A percentile compares a stretch with the other conserved stretches of the same genome.
Conservation (phyloP, 768 basidiomycete species). For the Chalciporus sphaerocephalus region DNA sequence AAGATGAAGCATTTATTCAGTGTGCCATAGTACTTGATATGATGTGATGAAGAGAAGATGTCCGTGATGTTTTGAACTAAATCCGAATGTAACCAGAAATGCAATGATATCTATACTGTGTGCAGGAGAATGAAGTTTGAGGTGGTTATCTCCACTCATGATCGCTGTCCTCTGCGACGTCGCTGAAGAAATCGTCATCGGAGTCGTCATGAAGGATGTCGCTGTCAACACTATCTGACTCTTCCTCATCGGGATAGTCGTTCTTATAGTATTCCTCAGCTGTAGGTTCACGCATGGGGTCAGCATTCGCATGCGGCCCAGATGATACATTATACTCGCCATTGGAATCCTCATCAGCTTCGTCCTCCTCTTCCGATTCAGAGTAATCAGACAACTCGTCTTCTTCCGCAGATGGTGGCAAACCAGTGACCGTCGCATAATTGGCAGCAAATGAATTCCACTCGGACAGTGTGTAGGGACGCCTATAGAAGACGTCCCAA, state of each 20-base stretch:
- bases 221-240: slow-evolving; percentile 39
- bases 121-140: not conserved
- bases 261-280: slow-evolving; percentile 84
- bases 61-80: slow-evolving; percentile 18
- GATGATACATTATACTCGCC: slow-evolving; percentile 41
- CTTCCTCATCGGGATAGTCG: slow-evolving; percentile 76
- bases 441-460: slow-evolving; percentile 54
- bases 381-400: slow-evolving; percentile 54
- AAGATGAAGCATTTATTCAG: slow-evolving; percentile 15
- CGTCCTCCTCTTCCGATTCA: slow-evolving; percentile 65
- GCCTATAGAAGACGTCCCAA: slow-evolving; percentile 80
- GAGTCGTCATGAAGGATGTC: slow-evolving; percentile 56
- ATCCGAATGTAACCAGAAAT: slow-evolving; percentile 19
- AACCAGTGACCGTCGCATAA: slow-evolving; percentile 61
- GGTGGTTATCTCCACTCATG: slow-evolving; percentile 31
- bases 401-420: slow-evolving; percentile 55
- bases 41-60: slow-evolving; percentile 9
- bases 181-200: slow-evolving; percentile 41
- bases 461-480: slow-evolving; percentile 54
- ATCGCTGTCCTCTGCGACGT: slow-evolving; percentile 30
- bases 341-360: slow-evolving; percentile 83
- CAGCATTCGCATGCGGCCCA: not conserved
- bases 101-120: slow-evolving; percentile 14
- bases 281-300: slow-evolving; percentile 24
- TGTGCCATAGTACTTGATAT: not conserved